These are phyloP conservation scores for Plasmopara halstedii DNA, from an alignment of 352 stramenopile genomes.

Conservation along the genomic window DNA sequence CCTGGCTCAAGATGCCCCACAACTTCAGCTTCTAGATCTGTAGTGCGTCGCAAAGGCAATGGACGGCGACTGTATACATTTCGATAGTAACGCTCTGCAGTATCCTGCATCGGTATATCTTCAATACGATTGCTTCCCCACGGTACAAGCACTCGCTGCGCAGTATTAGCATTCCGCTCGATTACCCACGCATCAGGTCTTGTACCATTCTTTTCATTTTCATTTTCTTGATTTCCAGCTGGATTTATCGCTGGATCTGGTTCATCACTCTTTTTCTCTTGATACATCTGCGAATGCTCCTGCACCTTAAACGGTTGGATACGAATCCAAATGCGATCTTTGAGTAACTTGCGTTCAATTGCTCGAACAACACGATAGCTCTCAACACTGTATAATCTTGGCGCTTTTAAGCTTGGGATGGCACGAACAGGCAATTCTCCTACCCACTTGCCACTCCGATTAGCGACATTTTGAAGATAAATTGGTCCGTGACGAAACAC, in stretches of 20 bases:
- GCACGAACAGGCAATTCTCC: conserved; percentile 57
- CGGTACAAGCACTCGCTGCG: conserved; percentile 48
- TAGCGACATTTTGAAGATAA: conserved; percentile 66
- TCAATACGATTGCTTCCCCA: conserved; percentile 36
- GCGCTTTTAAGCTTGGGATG: conserved; percentile 55
- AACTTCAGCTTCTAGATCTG: conserved; percentile 41
- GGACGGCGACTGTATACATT: conserved; percentile 54
- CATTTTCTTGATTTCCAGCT: conserved; percentile 14
- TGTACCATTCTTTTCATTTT: conserved; percentile 1
- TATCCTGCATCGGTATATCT: conserved; percentile 25
- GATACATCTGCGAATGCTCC: too few relatives aligned
- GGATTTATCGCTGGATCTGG: conserved; percentile 4
- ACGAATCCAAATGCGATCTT: conserved; percentile 66
- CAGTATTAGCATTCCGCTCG: conserved; percentile 66
- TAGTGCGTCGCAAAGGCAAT: conserved; percentile 40
- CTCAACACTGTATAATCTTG: conserved; percentile 37
- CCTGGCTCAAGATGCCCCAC: conserved; percentile 49
- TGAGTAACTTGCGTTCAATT: conserved; percentile 60
- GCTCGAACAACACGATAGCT: conserved; percentile 48
- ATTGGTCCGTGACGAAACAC: conserved; percentile 28
- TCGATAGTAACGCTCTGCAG: conserved; percentile 55
- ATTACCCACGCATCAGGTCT: conserved; percentile 55
- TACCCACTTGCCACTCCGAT: conserved; percentile 41
- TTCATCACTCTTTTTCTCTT: conserved; percentile 16
- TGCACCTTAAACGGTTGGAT: conserved; percentile 23